These are phyloP conservation scores for Diaporthe capsici DNA, from an alignment of 2,329 filamentous ascomycete species.

Conservation along the genomic window DNA sequence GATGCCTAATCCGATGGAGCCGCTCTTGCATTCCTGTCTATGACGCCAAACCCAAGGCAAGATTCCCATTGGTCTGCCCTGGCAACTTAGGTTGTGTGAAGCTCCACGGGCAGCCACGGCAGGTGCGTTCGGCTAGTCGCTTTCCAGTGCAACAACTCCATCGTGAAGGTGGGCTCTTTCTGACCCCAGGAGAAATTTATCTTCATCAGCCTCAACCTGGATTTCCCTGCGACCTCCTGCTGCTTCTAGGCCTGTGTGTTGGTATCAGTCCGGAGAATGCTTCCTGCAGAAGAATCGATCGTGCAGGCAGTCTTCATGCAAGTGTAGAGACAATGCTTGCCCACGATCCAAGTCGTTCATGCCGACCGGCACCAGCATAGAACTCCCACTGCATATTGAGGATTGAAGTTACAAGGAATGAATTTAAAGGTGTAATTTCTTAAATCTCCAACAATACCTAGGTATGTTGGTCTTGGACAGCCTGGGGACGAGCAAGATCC, in stretches of 20 bases:
- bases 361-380: background rate
- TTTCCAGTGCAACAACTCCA: background rate
- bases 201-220: background rate
- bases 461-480: background rate
- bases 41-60: constrained; percentile 12
- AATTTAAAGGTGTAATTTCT: background rate
- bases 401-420: background rate
- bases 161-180: background rate
- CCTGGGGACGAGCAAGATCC: background rate
- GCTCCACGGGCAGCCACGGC: background rate
- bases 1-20: constrained; percentile 1
- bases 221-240: background rate
- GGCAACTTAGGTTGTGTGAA: background rate
- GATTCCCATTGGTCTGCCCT: background rate
- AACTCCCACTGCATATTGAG: too few relatives aligned
- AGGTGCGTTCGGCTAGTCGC: background rate
- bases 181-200: background rate
- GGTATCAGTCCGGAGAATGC: too few relatives aligned
- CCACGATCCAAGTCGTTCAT: background rate
- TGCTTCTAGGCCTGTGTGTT: background rate
- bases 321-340: background rate
- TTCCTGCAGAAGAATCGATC: background rate
- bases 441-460: background rate
- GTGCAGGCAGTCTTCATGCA: too few relatives aligned
- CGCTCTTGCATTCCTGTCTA: background rate